These are phyloP conservation scores for Microbotryum violaceum DNA, from an alignment of 1,284 basidiomycete species.

Conservation along the genomic window DNA sequence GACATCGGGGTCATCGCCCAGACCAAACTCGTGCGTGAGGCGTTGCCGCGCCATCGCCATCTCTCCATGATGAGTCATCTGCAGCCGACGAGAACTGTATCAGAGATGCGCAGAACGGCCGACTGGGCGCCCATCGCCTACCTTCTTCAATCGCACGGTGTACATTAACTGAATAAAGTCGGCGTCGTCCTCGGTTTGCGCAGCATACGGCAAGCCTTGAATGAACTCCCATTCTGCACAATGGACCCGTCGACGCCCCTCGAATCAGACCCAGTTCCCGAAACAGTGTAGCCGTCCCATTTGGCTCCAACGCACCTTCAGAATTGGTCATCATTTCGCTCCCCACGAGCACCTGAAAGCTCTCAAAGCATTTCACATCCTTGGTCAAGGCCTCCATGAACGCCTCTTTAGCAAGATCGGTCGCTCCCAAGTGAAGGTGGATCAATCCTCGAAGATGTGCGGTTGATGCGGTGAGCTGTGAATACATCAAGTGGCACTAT, in stretches of 20 bases:
- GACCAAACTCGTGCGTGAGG: constrained; percentile 66
- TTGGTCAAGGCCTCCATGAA: constrained; percentile 91
- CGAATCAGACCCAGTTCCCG: background rate
- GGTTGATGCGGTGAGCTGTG: constrained; percentile 88
- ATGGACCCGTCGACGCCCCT: no score
- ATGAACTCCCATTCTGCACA: constrained; percentile 90
- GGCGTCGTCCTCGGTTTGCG: constrained; percentile 77
- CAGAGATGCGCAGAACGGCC: background rate
- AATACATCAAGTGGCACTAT: background rate
- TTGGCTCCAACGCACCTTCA: constrained; percentile 57
- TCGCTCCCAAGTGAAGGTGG: constrained; percentile 85
- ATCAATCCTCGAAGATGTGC: constrained; percentile 86
- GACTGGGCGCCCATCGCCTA: constrained; percentile 31
- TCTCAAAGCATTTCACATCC: constrained; percentile 96
- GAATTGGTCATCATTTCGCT: constrained; percentile 88
- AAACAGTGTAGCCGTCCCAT: background rate
- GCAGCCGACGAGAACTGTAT: background rate
- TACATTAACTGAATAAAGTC: constrained; percentile 88
- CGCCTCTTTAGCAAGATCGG: constrained; percentile 78
- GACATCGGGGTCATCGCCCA: constrained; percentile 85
- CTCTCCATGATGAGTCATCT: constrained; percentile 70
- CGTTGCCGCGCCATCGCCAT: constrained; percentile 65
- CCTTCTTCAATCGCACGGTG: constrained; percentile 78
- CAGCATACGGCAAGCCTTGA: constrained; percentile 68
- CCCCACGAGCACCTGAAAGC: constrained; percentile 80